phyloP scores from a whole-genome alignment of 495 filamentous ascomycete species.

The Entonaema liquescens region DNA sequence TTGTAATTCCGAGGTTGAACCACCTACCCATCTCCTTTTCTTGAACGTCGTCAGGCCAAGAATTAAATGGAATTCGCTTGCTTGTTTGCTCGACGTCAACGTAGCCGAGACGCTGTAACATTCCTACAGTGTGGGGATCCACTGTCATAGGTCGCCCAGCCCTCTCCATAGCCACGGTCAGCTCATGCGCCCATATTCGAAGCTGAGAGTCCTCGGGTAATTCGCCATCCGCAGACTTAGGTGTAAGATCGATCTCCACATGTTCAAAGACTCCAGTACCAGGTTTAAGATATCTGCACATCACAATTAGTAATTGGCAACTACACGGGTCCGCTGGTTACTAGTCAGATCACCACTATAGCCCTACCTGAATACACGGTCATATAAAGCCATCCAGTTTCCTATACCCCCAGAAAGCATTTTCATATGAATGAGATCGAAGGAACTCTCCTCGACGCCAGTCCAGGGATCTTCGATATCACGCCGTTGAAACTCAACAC shows the following conservation, averaged over 20 bases:
- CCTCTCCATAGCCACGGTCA: conserved; percentile 74
- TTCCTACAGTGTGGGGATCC: conserved; percentile 69
- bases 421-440: conserved; percentile 87
- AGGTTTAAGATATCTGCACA: conserved; percentile 76
- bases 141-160: conserved; percentile 70
- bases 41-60: conserved; percentile 77
- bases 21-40: conserved; percentile 78
- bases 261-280: conserved; percentile 83
- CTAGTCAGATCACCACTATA: conserved; percentile 3
- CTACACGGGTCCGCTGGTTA: conserved; percentile 3
- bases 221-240: conserved; percentile 76
- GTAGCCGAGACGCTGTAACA: conserved; percentile 79
- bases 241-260: conserved; percentile 87
- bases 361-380: conserved; percentile 69
- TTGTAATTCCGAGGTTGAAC: conserved; percentile 81
- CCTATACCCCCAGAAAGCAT: conserved; percentile 81
- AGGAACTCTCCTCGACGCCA: conserved; percentile 73
- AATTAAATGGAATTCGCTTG: conserved; percentile 77
- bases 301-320: conserved; percentile 27
- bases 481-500: conserved; percentile 73
- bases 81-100: conserved; percentile 80
- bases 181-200: conserved; percentile 72
- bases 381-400: conserved; percentile 80
- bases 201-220: conserved; percentile 59
- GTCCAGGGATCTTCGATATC: conserved; percentile 87